Evolutionary conservation across 78 protist genomes (phyloP), one percentile per base, ranked within the genome.

Genomic region (Chrysochromulina parva): DNA sequence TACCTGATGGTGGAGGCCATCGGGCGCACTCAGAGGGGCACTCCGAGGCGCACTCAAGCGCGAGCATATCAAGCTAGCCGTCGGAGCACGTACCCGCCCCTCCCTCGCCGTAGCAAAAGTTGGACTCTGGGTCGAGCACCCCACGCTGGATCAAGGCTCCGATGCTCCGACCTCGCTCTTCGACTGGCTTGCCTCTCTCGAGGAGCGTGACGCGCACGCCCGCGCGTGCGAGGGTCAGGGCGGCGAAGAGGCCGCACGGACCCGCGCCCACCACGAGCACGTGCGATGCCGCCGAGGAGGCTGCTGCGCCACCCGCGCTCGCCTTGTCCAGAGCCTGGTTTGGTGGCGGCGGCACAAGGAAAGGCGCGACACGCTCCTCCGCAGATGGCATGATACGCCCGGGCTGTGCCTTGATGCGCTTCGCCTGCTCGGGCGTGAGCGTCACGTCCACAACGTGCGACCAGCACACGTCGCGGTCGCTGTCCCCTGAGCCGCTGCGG

Each of bases 71-170:
- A 38, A 38, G 38, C 38, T 38, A 38, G 38, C 38, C 38, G 38
- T 38, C 38, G 38, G 38, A 38, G 38, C 38, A 38, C 62, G 62
- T 13, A 20, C 78, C 78, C 47, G 86, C 86, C 50, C 86, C 86
- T 28, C 86, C 86, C 65, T 57, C 88, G 71, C 91, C 91, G 57
- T 58, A 88, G 91, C 91, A 88, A 24, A 88, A 47, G 91, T 88
- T 88, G 74, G 74, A 55, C 14, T 88, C 91, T 26, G 54, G 48
- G 85, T 55, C 52, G 28, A 88, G 69, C 88, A 4, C 17, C 0
- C 69, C 16, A 0, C 69, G 65, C 28, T 11, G 3, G 24, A 57
- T 82, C n/a, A 82, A 13, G 6, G 86, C 82, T 58, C 88, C 88
- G 50, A 57, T 57, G 69, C 2, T 2, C n/a, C n/a, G 20, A n/a